These are phyloP conservation scores for Eucalyptus viminalis DNA, from an alignment of 345 rosid species.

Conservation along the genomic window DNA sequence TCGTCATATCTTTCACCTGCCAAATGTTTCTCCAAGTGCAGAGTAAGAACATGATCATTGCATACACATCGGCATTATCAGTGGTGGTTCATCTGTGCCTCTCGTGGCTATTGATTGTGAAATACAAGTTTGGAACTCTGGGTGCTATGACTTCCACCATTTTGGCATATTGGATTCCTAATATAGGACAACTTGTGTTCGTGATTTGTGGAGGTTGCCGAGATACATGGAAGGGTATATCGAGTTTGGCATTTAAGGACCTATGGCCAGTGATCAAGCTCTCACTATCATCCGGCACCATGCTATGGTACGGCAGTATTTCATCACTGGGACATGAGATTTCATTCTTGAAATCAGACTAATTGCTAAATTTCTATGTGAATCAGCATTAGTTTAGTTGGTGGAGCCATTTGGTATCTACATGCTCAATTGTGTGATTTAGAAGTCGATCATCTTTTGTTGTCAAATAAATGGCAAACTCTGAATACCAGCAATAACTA, in stretches of 20 bases:
- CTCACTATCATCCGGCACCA: conserved; percentile 69
- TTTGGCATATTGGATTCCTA: conserved; percentile 71
- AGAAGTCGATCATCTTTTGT: not conserved
- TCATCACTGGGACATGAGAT: not conserved
- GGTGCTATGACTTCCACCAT: conserved; percentile 58
- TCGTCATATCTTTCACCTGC: conserved; percentile 41
- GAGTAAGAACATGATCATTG: conserved; percentile 64
- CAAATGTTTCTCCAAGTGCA: conserved; percentile 82
- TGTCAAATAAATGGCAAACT: not conserved
- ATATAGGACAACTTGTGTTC: conserved; percentile 52
- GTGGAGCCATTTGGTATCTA: not conserved
- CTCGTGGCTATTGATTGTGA: conserved; percentile 54
- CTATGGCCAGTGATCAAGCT: conserved; percentile 55
- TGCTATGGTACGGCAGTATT: conserved; percentile 51
- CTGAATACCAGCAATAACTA: not conserved
- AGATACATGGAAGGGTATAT: conserved; percentile 67
- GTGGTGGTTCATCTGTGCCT: conserved; percentile 31
- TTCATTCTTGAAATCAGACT: not conserved
- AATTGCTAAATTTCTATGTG: not conserved
- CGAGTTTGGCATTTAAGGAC: conserved; percentile 47
- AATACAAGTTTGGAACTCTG: conserved; percentile 34
- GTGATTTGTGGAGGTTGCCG: conserved; percentile 51
- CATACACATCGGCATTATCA: conserved; percentile 43
- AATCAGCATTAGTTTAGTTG: not conserved
- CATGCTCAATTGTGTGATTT: not conserved